Evolutionary conservation across 1,284 basidiomycete species (phyloP).

Genomic region (Melanopsichium pennsylvanicum): DNA sequence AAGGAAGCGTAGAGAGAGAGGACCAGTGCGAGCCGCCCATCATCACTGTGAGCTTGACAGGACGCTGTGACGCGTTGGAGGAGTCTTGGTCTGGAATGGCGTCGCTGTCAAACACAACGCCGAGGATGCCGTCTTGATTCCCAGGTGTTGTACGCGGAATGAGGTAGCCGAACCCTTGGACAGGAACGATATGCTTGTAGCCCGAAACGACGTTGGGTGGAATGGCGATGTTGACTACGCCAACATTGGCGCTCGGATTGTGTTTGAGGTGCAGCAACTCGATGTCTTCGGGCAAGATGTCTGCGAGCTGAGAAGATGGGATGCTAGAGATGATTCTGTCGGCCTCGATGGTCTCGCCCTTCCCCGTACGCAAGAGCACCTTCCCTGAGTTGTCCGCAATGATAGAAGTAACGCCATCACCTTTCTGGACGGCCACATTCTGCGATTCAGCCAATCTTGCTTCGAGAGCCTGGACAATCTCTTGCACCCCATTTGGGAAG

Average conservation of each 20-base stretch:
- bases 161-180: constrained; percentile 89
- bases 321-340: constrained; percentile 67
- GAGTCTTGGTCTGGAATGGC: constrained; percentile 64
- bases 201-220: constrained; percentile 71
- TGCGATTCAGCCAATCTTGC: constrained; percentile 68
- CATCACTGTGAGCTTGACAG: constrained; percentile 85
- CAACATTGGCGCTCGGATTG: constrained; percentile 63
- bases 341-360: constrained; percentile 18
- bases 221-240: constrained; percentile 60
- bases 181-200: constrained; percentile 75
- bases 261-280: constrained; percentile 65
- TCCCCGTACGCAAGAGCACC: constrained; percentile 2
- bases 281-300: constrained; percentile 42
- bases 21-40: constrained; percentile 75
- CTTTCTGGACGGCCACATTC: constrained; percentile 73
- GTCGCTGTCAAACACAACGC: constrained; percentile 73
- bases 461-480: constrained; percentile 73
- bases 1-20: constrained; percentile 70
- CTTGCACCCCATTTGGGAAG: constrained; percentile 79
- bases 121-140: constrained; percentile 68
- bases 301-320: constrained; percentile 43
- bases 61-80: constrained; percentile 7
- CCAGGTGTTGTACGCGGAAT: constrained; percentile 77
- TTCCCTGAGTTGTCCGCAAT: constrained; percentile 71
- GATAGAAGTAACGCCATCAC: constrained; percentile 65